Evolutionary conservation across 2,329 filamentous ascomycete genomes (phyloP), one percentile per base, ranked within the genome.

Genomic region (Monilinia polystroma): DNA sequence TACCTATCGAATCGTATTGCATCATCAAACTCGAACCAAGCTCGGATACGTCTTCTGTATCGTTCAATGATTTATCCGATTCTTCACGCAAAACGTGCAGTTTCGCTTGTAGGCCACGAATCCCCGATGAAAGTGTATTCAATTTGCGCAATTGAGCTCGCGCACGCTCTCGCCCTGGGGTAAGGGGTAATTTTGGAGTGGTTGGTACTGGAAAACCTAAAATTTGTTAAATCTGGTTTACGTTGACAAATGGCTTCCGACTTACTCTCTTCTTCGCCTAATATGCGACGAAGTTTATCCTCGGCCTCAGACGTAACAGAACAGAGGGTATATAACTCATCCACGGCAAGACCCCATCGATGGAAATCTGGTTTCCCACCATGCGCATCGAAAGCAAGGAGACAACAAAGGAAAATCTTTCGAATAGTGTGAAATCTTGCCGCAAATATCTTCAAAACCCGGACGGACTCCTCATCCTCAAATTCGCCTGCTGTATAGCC

Each of bases 1-100:
- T 83, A 3, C 95, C 95, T 70, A 99, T 96, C 5, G 93, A 94
- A 66, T 99, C 95, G 77, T 98, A 99, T 75, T 98, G 95, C 29
- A 88, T 80, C 83, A 97, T 89, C 51, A 98, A 83, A 69, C 87
- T 88, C 0, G 89, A 85, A 0, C 91, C 92, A 20, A 97, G 84
- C 71, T 96, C 91, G 4, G 87, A 86, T 23, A 91, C 86, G 72
- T 89, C 87, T 67, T 84, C 83, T 49, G 90, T 87, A 72, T 90
- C 87, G 73, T 96, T 91, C 38, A 97, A 79, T 54, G 87, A 87
- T 68, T 86, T 86, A 75, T 91, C 92, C 0, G 93, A 96, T 77
- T 97, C 93, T 77, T 99, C 95, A 60, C 92, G 88, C 65, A 98
- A 80, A 10, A 99, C 83, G 68, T 96, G 93, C 81, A 99, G 87